Percentiles rank a stretch among this genome's conserved stretches.
Conservation (phyloP, 2,329 filamentous ascomycete genomes). For the Stachybotrys chlorohalonatus region DNA sequence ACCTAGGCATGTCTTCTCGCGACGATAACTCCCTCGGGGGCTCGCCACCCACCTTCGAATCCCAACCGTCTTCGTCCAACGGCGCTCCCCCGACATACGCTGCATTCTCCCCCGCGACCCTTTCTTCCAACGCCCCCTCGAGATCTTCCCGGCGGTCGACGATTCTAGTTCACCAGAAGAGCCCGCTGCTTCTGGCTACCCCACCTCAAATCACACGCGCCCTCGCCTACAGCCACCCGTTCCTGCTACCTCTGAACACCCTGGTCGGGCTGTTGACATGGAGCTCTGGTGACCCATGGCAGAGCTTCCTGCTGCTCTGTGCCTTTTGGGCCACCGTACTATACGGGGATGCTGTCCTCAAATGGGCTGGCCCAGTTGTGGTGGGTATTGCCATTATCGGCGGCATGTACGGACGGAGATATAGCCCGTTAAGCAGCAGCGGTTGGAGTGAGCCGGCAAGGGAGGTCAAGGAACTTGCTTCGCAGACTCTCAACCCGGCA, state of each 20-base stretch:
- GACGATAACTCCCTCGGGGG: constrained; percentile 23
- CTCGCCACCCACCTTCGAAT: constrained; percentile 21
- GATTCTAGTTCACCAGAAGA: constrained; percentile 95
- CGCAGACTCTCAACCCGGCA: constrained; percentile 8
- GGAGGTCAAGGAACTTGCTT: constrained; percentile 17
- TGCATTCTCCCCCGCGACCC: constrained; percentile 77
- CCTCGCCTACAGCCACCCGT: constrained; percentile 91
- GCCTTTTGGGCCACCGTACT: constrained; percentile 79
- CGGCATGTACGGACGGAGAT: constrained; percentile 87
- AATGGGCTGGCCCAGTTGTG: constrained; percentile 74
- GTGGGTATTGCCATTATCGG: constrained; percentile 71
- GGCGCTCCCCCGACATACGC: constrained; percentile 65
- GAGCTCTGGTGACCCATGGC: constrained; percentile 91
- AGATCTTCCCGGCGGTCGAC: constrained; percentile 66
- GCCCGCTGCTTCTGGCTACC: constrained; percentile 82
- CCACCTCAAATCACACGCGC: constrained; percentile 91
- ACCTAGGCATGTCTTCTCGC: constrained; percentile 30
- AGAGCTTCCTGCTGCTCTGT: constrained; percentile 84
- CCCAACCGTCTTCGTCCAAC: constrained; percentile 20
- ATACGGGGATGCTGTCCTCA: constrained; percentile 77
- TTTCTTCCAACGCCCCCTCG: constrained; percentile 56
- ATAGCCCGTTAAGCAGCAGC: constrained; percentile 82
- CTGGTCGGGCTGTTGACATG: constrained; percentile 81
- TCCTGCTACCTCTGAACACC: constrained; percentile 81
- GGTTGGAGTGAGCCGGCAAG: constrained; percentile 51